Evolutionary conservation across 1,284 basidiomycete species (phyloP).

Genomic region (Ceratobasidium sp.): DNA sequence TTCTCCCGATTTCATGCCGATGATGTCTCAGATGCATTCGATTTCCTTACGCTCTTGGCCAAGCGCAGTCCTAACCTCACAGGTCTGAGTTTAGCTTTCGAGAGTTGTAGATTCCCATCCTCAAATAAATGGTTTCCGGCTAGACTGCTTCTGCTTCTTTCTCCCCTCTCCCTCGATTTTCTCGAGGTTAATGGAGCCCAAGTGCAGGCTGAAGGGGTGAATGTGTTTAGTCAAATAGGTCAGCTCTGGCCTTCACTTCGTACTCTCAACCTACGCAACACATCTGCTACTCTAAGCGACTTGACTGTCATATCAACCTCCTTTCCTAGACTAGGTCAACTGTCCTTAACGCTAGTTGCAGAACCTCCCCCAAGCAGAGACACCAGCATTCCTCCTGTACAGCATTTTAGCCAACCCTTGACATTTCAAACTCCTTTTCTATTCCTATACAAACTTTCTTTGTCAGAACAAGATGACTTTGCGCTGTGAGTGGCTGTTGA

Average conservation of each 20-base stretch:
- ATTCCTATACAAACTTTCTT: background rate
- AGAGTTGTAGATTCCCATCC: background rate
- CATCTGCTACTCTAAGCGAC: background rate
- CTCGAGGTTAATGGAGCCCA: background rate
- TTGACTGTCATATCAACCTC: background rate
- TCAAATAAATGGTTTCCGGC: background rate
- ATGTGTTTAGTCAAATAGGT: background rate
- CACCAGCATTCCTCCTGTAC: background rate
- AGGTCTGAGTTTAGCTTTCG: background rate
- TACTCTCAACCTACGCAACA: background rate
- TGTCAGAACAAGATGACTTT: background rate
- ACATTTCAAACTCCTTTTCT: background rate
- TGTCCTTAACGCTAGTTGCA: background rate
- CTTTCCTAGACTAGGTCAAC: background rate
- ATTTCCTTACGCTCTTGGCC: too few relatives aligned
- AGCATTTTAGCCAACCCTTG: background rate
- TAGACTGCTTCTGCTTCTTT: background rate
- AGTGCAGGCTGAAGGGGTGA: background rate
- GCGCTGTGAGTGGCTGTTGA: background rate
- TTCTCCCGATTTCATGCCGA: too few relatives aligned
- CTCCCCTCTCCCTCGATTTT: background rate
- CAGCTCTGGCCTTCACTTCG: slow-evolving; percentile 1
- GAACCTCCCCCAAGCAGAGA: background rate
- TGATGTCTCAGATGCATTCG: too few relatives aligned
- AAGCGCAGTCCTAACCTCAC: background rate